phyloP scores from a whole-genome alignment of 2,329 filamentous ascomycete species.

The Stenocarpella maydis region DNA sequence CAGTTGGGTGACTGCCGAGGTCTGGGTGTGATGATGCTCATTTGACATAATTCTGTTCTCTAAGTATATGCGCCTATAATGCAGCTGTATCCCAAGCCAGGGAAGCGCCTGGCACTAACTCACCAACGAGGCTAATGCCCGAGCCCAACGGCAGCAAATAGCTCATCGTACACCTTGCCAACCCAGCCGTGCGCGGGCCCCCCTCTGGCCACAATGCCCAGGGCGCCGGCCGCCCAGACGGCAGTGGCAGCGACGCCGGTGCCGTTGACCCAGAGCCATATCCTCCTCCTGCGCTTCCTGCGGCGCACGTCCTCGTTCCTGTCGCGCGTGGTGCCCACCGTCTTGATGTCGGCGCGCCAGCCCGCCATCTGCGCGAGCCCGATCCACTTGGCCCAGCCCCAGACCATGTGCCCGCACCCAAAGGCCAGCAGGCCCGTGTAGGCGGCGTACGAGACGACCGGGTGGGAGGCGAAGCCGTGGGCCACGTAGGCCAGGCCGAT shows the following conservation, averaged over 20 bases:
- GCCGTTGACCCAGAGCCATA: slow-evolving; percentile 77
- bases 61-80: slow-evolving; percentile 17
- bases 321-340: slow-evolving; percentile 46
- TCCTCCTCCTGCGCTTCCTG: slow-evolving; percentile 65
- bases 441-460: slow-evolving; percentile 69
- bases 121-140: neutral
- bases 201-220: slow-evolving; percentile 79
- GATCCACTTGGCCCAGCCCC: slow-evolving; percentile 87
- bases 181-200: slow-evolving; percentile 80
- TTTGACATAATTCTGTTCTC: neutral
- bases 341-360: slow-evolving; percentile 50
- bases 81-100: neutral
- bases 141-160: slow-evolving; percentile 54
- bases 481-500: slow-evolving; percentile 84
- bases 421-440: slow-evolving; percentile 74
- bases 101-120: neutral
- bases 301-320: slow-evolving; percentile 57
- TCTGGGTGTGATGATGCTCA: neutral
- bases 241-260: slow-evolving; percentile 64
- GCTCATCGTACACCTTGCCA: slow-evolving; percentile 78
- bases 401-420: slow-evolving; percentile 80
- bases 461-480: slow-evolving; percentile 82
- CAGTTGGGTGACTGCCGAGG: neutral
- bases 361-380: slow-evolving; percentile 66
- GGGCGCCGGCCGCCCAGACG: slow-evolving; percentile 82